Evolutionary conservation across 495 filamentous ascomycete species (phyloP), one percentile per base, ranked within the genome.

Genomic region (Annulohypoxylon stygium): DNA sequence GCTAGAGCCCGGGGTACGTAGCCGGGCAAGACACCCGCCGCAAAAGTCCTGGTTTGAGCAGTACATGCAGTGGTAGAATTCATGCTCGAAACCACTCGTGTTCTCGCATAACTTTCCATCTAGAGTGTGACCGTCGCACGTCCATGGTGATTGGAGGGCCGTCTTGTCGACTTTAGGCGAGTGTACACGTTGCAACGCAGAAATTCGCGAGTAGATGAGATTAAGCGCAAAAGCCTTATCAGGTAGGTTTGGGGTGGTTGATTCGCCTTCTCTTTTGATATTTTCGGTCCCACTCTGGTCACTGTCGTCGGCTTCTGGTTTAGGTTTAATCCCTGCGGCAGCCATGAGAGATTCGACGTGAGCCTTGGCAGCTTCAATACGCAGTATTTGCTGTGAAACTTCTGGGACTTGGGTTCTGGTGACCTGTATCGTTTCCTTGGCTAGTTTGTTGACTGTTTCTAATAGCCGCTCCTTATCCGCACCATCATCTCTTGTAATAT

Each of bases 61-160:
- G 36, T 59, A 59, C 12, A 59, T 59, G 36, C 55, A 59, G 55
- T 39, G 33, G 34, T 59, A 59, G 55, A 41, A 59, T 2, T 41
- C 55, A 7, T 16, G 34, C 18, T 18, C 55, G 5, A 59, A 39
- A 7, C 8, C n/a, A 8, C n/a, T 16, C 34, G 2, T 23, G 2
- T 59, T 59, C 16, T 37, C 18, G 55, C 55, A 59, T 6, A 41
- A 6, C 6, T 41, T 37, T 34, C 55, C 55, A 16, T 59, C 34
- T 37, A 8, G 33, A 18, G 16, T 59, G 16, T 14, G 55, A 8
- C 55, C 55, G 18, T 59, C 55, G 55, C 55, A 59, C 6, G 30
- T 23, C 34, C 34, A 59, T 18, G 16, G 25, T 26, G 34, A 39
- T 16, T 18, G n/a, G 16, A 59, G 12, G 36, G 16, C 33, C 34